Conservation (phyloP, 2,329 filamentous ascomycete species). For the Plenodomus tracheiphilus region DNA sequence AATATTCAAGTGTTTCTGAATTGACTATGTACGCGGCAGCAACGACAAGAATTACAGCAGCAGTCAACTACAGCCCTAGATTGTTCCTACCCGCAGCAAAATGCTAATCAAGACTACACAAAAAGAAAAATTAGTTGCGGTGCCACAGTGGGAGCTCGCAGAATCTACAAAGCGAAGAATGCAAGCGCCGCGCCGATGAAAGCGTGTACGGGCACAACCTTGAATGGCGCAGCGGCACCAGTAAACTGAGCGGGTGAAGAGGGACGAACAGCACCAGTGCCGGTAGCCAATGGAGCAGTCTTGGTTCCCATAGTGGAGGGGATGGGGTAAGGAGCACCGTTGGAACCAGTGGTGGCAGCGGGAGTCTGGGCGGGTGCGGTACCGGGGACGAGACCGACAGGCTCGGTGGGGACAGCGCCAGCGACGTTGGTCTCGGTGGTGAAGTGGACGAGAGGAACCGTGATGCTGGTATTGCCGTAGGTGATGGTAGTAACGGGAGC, state of each 20-base stretch:
- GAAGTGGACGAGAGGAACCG: conserved; percentile 53
- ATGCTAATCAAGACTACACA: neutral
- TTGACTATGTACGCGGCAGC: neutral
- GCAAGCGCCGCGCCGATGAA: conserved; percentile 36
- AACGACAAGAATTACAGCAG: neutral
- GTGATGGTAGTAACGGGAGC: conserved; percentile 46
- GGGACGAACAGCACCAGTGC: conserved; percentile 24
- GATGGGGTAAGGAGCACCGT: conserved; percentile 1
- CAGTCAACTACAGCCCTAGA: neutral
- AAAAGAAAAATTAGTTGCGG: neutral
- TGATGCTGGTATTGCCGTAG: conserved; percentile 48
- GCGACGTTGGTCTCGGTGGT: conserved; percentile 41
- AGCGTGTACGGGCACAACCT: conserved; percentile 22
- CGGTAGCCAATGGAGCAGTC: conserved; percentile 28
- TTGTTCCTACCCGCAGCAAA: neutral
- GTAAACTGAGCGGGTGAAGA: conserved; percentile 37
- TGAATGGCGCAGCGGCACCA: conserved; percentile 37
- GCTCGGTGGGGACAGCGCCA: conserved; percentile 31
- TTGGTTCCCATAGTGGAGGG: conserved; percentile 28
- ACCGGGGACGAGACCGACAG: conserved; percentile 43
- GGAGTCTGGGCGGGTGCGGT: conserved; percentile 36
- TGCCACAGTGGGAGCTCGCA: too few relatives aligned
- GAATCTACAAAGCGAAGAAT: conserved; percentile 39
- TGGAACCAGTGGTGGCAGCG: conserved; percentile 23
- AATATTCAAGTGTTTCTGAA: too few relatives aligned